Percentiles rank a stretch among this genome's conserved stretches.
Evolutionary conservation across 2,329 filamentous ascomycete species (phyloP).

Genomic region (Parastagonospora nodorum): DNA sequence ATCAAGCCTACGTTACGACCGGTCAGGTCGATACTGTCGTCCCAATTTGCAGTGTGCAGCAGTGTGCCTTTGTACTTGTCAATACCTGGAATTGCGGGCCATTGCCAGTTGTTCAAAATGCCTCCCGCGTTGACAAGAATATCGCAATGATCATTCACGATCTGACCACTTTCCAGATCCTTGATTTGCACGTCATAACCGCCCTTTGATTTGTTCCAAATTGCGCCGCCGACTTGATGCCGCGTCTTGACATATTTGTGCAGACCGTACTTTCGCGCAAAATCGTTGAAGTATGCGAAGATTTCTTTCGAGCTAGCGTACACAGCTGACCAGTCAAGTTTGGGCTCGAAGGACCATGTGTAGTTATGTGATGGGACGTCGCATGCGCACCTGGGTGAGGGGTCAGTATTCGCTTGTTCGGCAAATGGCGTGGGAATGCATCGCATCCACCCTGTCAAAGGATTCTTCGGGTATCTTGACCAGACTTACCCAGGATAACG

Average conservation of each 20-base stretch:
- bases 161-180: conserved; percentile 32
- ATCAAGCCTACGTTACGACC: conserved; percentile 59
- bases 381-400: conserved; percentile 49
- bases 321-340: conserved; percentile 49
- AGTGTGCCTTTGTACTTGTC: conserved; percentile 58
- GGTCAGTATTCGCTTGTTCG: background rate
- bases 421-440: background rate
- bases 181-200: conserved; percentile 45
- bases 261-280: conserved; percentile 48
- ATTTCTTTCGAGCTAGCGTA: conserved; percentile 54
- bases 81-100: conserved; percentile 59
- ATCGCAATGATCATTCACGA: conserved; percentile 51
- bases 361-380: conserved; percentile 61
- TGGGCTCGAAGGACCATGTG: conserved; percentile 57
- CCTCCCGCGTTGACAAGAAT: conserved; percentile 56
- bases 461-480: no score
- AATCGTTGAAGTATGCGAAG: conserved; percentile 49
- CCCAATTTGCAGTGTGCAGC: conserved; percentile 63
- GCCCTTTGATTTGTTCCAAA: conserved; percentile 45
- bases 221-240: conserved; percentile 41
- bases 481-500: conserved; percentile 47
- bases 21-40: conserved; percentile 54
- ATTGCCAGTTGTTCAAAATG: conserved; percentile 58
- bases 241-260: conserved; percentile 42
- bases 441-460: no score